Conservation (phyloP, 345 rosid species). For the Salix brachista region DNA sequence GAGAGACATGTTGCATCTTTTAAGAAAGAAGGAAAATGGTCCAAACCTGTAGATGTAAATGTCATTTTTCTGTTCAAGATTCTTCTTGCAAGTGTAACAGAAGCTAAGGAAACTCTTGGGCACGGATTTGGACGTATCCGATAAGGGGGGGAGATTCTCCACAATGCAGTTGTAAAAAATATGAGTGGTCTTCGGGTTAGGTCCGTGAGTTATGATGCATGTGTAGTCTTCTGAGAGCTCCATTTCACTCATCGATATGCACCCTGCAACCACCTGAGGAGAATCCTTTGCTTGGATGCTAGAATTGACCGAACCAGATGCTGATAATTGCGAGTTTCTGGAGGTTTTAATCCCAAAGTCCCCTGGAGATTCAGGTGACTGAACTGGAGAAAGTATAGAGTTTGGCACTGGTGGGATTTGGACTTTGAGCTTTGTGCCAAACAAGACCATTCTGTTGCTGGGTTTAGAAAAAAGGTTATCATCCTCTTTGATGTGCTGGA, state of each 20-base stretch:
- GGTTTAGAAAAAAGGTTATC: conserved; percentile 16
- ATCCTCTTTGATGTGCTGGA: conserved; percentile 13
- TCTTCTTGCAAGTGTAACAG: conserved; percentile 72
- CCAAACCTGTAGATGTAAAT: conserved; percentile 75
- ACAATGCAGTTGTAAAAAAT: conserved; percentile 72
- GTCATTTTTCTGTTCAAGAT: conserved; percentile 51
- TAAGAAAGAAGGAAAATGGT: neutral
- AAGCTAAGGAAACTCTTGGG: conserved; percentile 46
- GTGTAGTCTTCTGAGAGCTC: conserved; percentile 87
- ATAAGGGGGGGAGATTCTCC: conserved; percentile 30
- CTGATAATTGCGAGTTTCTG: conserved; percentile 21
- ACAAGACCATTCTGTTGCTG: conserved; percentile 45
- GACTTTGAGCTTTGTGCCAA: conserved; percentile 49
- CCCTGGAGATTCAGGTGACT: conserved; percentile 27
- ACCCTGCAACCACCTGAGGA: conserved; percentile 19
- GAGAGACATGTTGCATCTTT: neutral
- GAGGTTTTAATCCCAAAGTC: conserved; percentile 56
- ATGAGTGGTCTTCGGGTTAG: conserved; percentile 75
- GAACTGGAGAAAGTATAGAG: conserved; percentile 15
- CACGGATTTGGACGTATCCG: conserved; percentile 11
- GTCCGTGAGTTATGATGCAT: conserved; percentile 66
- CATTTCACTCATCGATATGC: conserved; percentile 47
- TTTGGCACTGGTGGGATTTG: conserved; percentile 40
- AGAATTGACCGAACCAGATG: conserved; percentile 26
- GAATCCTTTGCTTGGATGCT: conserved; percentile 28